These are phyloP conservation scores for Letharia lupina DNA, from an alignment of 495 filamentous ascomycete species.

Conservation along the genomic window DNA sequence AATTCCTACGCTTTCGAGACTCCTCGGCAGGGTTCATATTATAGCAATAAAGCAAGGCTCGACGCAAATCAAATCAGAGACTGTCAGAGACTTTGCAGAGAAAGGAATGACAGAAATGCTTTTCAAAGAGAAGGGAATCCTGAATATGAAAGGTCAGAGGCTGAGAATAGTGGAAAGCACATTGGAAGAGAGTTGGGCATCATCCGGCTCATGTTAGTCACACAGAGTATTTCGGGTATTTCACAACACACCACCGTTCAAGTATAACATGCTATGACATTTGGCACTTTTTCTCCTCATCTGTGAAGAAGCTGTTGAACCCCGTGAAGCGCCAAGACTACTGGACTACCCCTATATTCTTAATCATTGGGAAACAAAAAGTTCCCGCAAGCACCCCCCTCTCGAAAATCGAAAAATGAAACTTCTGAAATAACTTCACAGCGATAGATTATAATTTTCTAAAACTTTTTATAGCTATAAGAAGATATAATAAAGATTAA, in stretches of 20 bases:
- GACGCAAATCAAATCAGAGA: background rate
- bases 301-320: background rate
- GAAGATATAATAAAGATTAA: too few relatives aligned
- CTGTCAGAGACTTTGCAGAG: background rate
- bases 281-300: too few relatives aligned
- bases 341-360: too few relatives aligned
- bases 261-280: too few relatives aligned
- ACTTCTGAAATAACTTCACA: too few relatives aligned
- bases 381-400: too few relatives aligned
- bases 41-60: background rate
- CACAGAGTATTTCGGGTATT: background rate
- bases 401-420: too few relatives aligned
- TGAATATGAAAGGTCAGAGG: background rate
- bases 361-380: too few relatives aligned
- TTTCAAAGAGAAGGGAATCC: background rate
- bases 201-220: background rate
- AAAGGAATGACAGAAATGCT: background rate
- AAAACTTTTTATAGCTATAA: too few relatives aligned
- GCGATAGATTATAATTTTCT: too few relatives aligned
- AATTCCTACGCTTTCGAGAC: conserved; percentile 2
- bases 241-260: too few relatives aligned
- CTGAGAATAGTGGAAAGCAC: background rate
- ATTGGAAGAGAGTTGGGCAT: background rate
- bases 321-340: background rate
- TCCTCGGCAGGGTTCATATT: conserved; percentile 1